Evolutionary conservation across 768 basidiomycete genomes (phyloP).

Genomic region (Kwoniella europaea): DNA sequence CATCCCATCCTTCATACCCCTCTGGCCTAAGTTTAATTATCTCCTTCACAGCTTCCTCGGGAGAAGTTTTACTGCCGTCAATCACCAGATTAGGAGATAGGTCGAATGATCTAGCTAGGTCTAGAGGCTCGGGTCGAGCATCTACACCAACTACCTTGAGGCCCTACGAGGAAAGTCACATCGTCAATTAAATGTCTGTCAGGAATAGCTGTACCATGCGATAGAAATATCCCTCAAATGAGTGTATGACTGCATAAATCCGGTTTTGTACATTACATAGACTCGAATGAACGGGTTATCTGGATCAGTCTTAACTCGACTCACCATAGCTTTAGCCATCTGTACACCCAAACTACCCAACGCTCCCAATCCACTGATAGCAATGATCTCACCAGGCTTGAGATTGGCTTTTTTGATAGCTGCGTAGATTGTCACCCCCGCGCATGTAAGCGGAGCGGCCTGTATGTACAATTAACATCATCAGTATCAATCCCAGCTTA

Average conservation of each 20-base stretch:
- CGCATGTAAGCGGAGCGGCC: conserved; percentile 41
- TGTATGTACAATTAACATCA: neutral
- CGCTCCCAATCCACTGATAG: conserved; percentile 36
- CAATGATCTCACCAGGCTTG: conserved; percentile 31
- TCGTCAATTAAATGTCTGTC: too few relatives aligned
- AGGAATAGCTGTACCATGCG: too few relatives aligned
- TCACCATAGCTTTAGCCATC: conserved; percentile 29
- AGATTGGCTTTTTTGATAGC: conserved; percentile 31
- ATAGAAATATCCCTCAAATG: too few relatives aligned
- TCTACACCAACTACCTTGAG: conserved; percentile 36
- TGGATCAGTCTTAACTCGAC: neutral
- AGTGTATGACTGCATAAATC: too few relatives aligned
- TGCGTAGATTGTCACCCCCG: conserved; percentile 34
- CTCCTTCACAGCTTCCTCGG: conserved; percentile 21
- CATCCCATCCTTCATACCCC: conserved; percentile 30
- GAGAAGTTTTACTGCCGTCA: conserved; percentile 19
- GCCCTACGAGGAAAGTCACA: conserved; percentile 17
- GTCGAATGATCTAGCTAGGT: conserved; percentile 9
- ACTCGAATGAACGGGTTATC: too few relatives aligned
- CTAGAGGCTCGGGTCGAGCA: conserved; percentile 28
- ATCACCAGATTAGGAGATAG: conserved; percentile 27
- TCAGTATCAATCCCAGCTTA: too few relatives aligned
- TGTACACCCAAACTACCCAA: conserved; percentile 36
- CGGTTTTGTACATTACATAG: too few relatives aligned
- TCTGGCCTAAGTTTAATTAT: conserved; percentile 27